Evolutionary conservation across 345 rosid genomes (phyloP), one percentile per base, ranked within the genome.

Genomic region (Populus euphratica): DNA sequence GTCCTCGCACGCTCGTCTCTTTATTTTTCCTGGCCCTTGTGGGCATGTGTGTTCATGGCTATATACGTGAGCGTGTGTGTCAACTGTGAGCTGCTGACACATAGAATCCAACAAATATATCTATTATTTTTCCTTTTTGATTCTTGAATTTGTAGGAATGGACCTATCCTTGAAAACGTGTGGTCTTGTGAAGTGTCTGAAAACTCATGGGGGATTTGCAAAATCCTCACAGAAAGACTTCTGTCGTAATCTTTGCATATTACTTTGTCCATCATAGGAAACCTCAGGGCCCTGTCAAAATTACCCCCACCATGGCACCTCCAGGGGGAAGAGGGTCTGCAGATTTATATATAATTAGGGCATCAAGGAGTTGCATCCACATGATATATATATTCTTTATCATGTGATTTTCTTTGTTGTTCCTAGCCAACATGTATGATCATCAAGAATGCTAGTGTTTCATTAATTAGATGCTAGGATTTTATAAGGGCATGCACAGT

Each of bases 1-100:
- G 80, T 81, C 83, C 50, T 86, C 64, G 72, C 41, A 76, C 80
- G 73, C 73, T 68, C 69, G 77, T 81, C 73, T 69, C 74, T 83
- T 67, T 49, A 73, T 68, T 68, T 78, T 56, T 35, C 67, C 76
- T 75, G 68, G 44, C 52, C 43, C 73, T 33, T 23, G 29, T 11
- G 7, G 13, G 49, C n/a, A 74, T 76, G 27, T 69, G 50, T 50
- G 39, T 47, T 56, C 23, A 21, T 27, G 52, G 61, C 27, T 68
- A 66, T 20, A 5, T 52, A 56, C n/a, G 27, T 56, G 63, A 11
- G 63, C 63, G 63, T 56, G 63, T 56, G 63, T 8, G 27, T 54
- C 44, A 41, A 41, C 44, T 41, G 63, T n/a, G 63, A 23, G n/a
- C 64, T 36, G 4, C 25, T 64, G 62, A 61, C 75, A 27, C 49